Base-by-base conservation (phyloP, 2,329 filamentous ascomycete species). In the Cadophora sp. region DNA sequence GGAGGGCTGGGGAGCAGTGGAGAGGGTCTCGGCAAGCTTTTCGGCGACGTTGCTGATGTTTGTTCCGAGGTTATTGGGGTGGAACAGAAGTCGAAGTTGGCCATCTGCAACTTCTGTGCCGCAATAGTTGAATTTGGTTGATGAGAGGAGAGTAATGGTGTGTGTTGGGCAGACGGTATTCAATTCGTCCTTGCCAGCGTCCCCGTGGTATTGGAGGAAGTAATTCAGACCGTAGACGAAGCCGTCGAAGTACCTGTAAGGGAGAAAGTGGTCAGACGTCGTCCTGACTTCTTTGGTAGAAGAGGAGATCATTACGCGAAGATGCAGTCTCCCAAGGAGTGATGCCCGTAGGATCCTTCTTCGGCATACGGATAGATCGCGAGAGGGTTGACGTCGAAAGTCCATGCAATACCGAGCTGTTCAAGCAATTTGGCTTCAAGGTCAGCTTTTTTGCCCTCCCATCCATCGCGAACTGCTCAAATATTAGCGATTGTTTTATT, bases 11-110 rank as follows among this genome's bases (percentile, higher is more conserved):
- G 81, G 77, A 5, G 83, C 84, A 0, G 76, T 74, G 73, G 86
- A 84, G 68, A 87, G 78, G 2, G 85, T 83, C 31, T 79, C 76
- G 37, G 78, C 72, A 29, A 87, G 78, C 9, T 79, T 77, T 46
- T 77, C 69, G 11, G 73, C 74, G 9, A 80, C 73, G 55, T 82
- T 70, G 73, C 76, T 72, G 67, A 81, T 79, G 77, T 87, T 87
- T 72, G 73, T 77, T 56, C 82, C 85, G 0, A 87, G 79, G 61
- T 77, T 71, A 4, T 74, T 72, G 29, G 79, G 77, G 19, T 76
- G 71, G 76, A 87, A 87, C 50, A 86, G 73, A n/a, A 87, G 79
- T 66, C 80, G 77, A 8, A 87, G 81, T 69, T 80, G 77, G 56
- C 84, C 83, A 4, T 83, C 80, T 34, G 76, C 74, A 56, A 87